These are phyloP conservation scores for Aspergillus candidus DNA, from an alignment of 2,329 filamentous ascomycete genomes.

Conservation along the genomic window DNA sequence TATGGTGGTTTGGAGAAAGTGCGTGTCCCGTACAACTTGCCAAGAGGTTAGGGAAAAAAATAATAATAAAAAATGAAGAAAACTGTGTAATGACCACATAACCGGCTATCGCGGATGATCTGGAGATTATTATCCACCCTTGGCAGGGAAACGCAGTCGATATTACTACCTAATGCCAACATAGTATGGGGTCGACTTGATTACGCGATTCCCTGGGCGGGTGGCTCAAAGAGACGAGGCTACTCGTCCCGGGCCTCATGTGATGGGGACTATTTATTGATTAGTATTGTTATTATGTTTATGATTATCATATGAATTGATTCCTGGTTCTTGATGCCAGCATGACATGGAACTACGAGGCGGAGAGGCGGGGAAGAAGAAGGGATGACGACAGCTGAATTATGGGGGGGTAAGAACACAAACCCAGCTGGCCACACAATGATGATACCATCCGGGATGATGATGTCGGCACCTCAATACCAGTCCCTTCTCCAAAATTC, in stretches of 20 bases:
- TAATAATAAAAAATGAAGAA: too few species aligned
- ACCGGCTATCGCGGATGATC: slow-evolving; percentile 23
- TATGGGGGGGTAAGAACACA: background rate
- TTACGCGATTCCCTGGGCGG: slow-evolving; percentile 5
- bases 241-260: background rate
- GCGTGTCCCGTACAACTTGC: slow-evolving; percentile 14
- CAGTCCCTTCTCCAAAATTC: background rate
- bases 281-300: background rate
- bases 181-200: slow-evolving; percentile 1
- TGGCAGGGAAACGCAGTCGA: slow-evolving; percentile 2
- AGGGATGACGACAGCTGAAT: background rate
- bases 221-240: too few species aligned
- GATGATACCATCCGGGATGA: slow-evolving; percentile 9
- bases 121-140: slow-evolving; percentile 8
- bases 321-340: too few species aligned
- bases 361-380: background rate
- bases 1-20: slow-evolving; percentile 19
- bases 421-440: background rate
- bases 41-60: too few species aligned
- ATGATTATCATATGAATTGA: background rate
- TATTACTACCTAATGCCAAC: background rate
- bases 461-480: slow-evolving; percentile 8
- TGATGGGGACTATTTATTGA: background rate
- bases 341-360: too few species aligned
- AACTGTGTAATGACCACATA: slow-evolving; percentile 2